Evolutionary conservation across 352 stramenopile species (phyloP).

Genomic region (Globisporangium splendens): DNA sequence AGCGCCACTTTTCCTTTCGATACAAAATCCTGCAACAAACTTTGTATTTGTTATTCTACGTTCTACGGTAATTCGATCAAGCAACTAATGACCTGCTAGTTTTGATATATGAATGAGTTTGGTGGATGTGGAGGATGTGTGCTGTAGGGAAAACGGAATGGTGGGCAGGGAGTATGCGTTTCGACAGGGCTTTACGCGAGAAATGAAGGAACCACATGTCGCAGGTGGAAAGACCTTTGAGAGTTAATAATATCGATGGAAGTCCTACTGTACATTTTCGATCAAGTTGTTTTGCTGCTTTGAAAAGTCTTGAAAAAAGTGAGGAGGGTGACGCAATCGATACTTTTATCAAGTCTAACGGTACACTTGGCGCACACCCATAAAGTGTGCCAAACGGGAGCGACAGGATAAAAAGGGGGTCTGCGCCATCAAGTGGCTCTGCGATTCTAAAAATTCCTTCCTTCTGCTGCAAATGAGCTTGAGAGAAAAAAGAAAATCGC

Average conservation of each 20-base stretch:
- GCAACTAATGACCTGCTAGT: no score
- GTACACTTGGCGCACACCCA: neutral
- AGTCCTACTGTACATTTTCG: neutral
- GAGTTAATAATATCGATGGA: neutral
- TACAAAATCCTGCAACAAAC: neutral
- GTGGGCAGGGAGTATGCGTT: neutral
- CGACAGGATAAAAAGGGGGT: neutral
- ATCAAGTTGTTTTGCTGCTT: neutral
- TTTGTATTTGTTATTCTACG: no score
- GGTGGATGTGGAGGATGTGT: neutral
- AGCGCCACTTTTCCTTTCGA: no score
- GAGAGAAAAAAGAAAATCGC: no score
- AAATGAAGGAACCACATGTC: slow-evolving; percentile 2
- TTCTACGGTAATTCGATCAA: no score
- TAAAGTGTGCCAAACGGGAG: neutral
- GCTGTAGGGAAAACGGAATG: neutral
- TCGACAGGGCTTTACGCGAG: neutral
- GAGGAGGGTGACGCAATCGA: neutral
- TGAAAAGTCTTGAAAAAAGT: no score
- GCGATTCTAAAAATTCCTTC: neutral
- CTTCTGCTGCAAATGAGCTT: neutral
- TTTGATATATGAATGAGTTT: neutral
- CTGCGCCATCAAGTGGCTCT: neutral
- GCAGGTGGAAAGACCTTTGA: neutral
- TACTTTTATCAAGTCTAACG: neutral